Conservation (phyloP, 2,329 filamentous ascomycete genomes). For the Karstenula rhodostoma region DNA sequence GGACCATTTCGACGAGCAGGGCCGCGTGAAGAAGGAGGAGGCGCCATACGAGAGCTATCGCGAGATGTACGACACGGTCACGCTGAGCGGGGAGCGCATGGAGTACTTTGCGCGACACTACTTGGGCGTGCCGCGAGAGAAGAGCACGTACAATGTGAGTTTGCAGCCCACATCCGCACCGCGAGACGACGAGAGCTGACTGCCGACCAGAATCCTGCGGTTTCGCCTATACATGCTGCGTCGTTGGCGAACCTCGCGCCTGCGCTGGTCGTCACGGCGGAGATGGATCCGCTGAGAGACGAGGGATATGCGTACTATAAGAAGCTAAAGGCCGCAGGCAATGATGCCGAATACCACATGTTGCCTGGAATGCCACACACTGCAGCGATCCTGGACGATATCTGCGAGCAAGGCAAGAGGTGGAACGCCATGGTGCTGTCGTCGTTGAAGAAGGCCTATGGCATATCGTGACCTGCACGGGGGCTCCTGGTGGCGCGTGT, state of each 20-base stretch:
- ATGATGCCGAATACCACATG: not conserved
- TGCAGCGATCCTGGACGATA: not conserved
- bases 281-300: not conserved
- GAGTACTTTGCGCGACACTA: not conserved
- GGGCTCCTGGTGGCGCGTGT: too few species aligned
- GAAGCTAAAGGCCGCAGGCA: not conserved
- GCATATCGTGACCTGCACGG: not conserved
- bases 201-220: not conserved
- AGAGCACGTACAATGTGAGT: not conserved
- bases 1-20: slow-evolving; percentile 1
- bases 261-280: not conserved
- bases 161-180: not conserved
- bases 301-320: not conserved
- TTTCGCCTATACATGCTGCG: not conserved
- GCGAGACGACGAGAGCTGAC: not conserved
- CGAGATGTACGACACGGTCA: not conserved
- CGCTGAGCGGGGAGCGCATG: slow-evolving; percentile 2
- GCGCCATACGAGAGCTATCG: slow-evolving; percentile 1
- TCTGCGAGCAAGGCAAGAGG: not conserved
- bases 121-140: not conserved
- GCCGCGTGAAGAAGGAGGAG: not conserved
- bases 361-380: not conserved
- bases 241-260: not conserved
- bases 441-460: not conserved
- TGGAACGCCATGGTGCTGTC: not conserved